Conservation (phyloP, 2,329 filamentous ascomycete genomes). For the Trichoderma sp. region DNA sequence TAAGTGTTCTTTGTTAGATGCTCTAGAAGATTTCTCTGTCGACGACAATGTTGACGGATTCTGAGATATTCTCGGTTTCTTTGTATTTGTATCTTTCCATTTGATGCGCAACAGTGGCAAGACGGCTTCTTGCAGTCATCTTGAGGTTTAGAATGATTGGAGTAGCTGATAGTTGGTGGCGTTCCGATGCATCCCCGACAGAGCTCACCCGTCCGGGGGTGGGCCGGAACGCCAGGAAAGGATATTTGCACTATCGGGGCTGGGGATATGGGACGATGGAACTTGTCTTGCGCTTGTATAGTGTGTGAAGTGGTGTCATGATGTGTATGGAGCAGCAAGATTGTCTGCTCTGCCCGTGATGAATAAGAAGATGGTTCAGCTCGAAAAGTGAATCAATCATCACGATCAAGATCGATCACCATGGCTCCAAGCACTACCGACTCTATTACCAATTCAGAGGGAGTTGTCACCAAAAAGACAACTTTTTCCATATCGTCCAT, state of each 20-base stretch:
- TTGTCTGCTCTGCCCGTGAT: not conserved
- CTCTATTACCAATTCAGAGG: not conserved
- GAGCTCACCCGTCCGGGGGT: not conserved
- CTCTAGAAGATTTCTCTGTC: not conserved
- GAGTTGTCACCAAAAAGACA: not conserved
- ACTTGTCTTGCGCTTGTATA: not conserved
- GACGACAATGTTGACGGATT: not conserved
- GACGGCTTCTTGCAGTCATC: not conserved
- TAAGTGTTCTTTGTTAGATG: not conserved
- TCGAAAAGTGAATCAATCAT: not conserved
- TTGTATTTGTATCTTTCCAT: not conserved
- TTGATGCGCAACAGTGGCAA: not conserved
- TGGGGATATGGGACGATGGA: not conserved
- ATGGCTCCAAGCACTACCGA: constrained; percentile 13
- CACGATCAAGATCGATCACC: not conserved
- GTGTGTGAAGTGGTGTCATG: not conserved
- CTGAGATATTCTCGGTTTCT: not conserved
- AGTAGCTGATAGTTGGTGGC: not conserved
- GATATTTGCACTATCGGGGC: not conserved
- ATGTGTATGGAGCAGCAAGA: not conserved
- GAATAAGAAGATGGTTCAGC: constrained; percentile 4
- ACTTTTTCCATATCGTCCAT: not conserved
- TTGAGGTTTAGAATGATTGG: not conserved
- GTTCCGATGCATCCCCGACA: not conserved
- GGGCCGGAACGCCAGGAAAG: not conserved